Evolutionary conservation across 1,139 yeast species (phyloP), one percentile per base, ranked within the genome.

Genomic region (Suhomyces anneliseae): DNA sequence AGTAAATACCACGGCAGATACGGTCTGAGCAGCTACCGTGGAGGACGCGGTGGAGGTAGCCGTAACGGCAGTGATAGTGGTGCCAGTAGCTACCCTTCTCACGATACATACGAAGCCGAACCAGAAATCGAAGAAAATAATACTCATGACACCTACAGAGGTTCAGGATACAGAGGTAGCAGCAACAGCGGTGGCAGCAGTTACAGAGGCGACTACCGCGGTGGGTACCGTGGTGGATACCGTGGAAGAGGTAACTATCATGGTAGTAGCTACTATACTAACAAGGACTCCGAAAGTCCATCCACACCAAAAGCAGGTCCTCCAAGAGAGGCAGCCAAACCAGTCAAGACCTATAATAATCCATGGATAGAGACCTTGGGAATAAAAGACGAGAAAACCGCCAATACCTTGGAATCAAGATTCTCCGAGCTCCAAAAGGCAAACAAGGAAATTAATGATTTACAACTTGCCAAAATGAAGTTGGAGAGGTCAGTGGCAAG

Each of bases 361-460:
- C 65, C 66, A 3, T 62, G 66, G 66, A 54, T 61, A 27, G 54
- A 57, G 3, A 54, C 59, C 1, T 46, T 62, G 24, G 53, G 49
- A 12, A 51, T 62, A 26, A 46, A 50, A n/a, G 61, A 59, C 38
- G 57, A 53, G 10, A 46, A 50, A n/a, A 52, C 55, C 4, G 52
- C 50, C 14, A 57, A 54, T 10, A 49, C 54, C 19, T 48, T 61
- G 38, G 62, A 60, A 39, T 41, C 49, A 24, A 51, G 58, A 19
- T 53, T 57, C 44, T 56, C 56, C 36, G 60, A 58, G 33, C 62
- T 66, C 34, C 53, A 55, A 10, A 46, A 50, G 12, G 49, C 66
- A n/a, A 67, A 70, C 46, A 56, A 59, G 34, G 62, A 62, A 24
- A 57, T 73, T n/a, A 42, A 54, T 6, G 63, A 58, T 32, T 56